phyloP scores from a whole-genome alignment of 257 asterid species.

The Salvia hispanica region DNA sequence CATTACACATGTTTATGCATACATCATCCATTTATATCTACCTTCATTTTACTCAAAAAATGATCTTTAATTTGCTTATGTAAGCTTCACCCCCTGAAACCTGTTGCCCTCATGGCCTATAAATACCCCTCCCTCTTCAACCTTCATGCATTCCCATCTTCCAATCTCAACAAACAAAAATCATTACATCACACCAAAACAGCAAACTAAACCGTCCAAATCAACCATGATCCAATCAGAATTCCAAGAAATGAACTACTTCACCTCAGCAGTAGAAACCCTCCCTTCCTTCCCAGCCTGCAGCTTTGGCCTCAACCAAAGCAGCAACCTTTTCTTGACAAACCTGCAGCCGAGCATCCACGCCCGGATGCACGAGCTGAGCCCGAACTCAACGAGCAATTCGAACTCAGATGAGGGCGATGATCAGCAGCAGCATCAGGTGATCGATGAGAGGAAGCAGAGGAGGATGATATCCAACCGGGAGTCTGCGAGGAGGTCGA shows the following conservation, averaged over 20 bases:
- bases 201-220: slow-evolving; percentile 11
- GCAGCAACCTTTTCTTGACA: slow-evolving; percentile 43
- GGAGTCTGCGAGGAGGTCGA: slow-evolving; percentile 85
- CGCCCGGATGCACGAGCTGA: slow-evolving; percentile 38
- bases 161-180: slow-evolving; percentile 27
- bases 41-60: slow-evolving; percentile 22
- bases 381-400: slow-evolving; percentile 44
- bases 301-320: slow-evolving; percentile 46
- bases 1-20: slow-evolving; percentile 37
- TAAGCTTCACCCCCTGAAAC: slow-evolving; percentile 47
- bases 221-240: slow-evolving; percentile 58
- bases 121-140: slow-evolving; percentile 44
- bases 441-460: slow-evolving; percentile 70
- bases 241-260: slow-evolving; percentile 52
- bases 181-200: not conserved
- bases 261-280: slow-evolving; percentile 38
- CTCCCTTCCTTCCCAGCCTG: slow-evolving; percentile 42
- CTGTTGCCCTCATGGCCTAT: slow-evolving; percentile 46
- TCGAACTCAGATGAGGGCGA: slow-evolving; percentile 83
- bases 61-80: slow-evolving; percentile 41
- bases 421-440: slow-evolving; percentile 44
- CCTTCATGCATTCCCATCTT: slow-evolving; percentile 45
- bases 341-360: slow-evolving; percentile 41
- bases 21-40: slow-evolving; percentile 41
- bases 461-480: slow-evolving; percentile 89